Conservation (phyloP, 495 filamentous ascomycete genomes). For the Glonium stellatum region DNA sequence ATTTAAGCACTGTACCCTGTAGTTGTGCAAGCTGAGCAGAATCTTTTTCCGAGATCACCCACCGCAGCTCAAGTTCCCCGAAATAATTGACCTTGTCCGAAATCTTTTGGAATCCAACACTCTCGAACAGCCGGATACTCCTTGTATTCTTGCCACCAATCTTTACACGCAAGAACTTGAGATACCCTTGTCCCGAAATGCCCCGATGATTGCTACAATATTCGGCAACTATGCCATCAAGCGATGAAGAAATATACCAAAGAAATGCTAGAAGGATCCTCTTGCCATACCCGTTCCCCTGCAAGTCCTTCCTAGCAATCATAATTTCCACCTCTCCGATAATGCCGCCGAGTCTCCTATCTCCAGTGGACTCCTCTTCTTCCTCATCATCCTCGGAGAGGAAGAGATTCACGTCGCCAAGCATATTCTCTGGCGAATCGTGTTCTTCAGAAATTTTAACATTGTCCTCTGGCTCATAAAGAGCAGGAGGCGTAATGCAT, state of each 20-base stretch:
- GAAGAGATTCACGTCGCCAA: constrained; percentile 86
- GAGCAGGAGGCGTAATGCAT: constrained; percentile 34
- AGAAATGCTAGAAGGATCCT: constrained; percentile 63
- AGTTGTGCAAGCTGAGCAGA: constrained; percentile 1
- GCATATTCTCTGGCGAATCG: constrained; percentile 56
- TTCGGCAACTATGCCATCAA: constrained; percentile 51
- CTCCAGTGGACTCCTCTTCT: constrained; percentile 33
- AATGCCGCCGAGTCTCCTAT: constrained; percentile 29
- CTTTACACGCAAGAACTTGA: constrained; percentile 50
- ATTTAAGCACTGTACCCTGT: constrained; percentile 1
- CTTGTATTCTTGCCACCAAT: constrained; percentile 50
- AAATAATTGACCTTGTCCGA: constrained; percentile 54
- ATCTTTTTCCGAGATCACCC: constrained; percentile 9
- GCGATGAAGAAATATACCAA: constrained; percentile 49
- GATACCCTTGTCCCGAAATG: constrained; percentile 2
- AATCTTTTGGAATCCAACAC: constrained; percentile 48
- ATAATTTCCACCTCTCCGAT: constrained; percentile 83
- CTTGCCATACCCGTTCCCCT: constrained; percentile 58
- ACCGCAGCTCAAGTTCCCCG: constrained; percentile 55
- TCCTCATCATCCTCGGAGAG: constrained; percentile 43
- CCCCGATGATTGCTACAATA: constrained; percentile 36
- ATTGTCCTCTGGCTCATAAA: background rate
- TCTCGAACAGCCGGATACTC: constrained; percentile 56
- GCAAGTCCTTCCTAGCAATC: constrained; percentile 58
- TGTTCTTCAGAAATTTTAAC: constrained; percentile 28